Base-by-base conservation (phyloP, 768 basidiomycete species). In the Amanita rubescens region DNA sequence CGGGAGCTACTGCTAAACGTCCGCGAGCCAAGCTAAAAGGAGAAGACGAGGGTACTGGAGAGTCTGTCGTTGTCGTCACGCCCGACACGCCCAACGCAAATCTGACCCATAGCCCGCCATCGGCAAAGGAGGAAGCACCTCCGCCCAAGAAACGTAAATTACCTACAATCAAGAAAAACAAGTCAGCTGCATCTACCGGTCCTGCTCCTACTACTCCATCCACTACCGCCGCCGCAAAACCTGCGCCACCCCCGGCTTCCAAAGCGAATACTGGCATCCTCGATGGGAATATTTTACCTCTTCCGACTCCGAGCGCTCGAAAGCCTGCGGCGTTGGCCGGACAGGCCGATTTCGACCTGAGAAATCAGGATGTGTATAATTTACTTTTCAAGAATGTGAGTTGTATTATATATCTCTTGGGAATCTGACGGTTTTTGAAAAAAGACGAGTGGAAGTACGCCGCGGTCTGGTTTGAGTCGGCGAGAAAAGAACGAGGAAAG, bases 81-180 rank as follows among this genome's bases (percentile, higher is more conserved):
- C 25, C 49, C 9, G 49, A 51, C 14, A 38, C 34, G 12, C 48
- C 48, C 17, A 24, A 19, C 14, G 48, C 34, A 24, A 49, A 35
- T 38, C 33, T 38, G 10, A 38, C 35, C 37, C 48, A 49, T 22
- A 51, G 49, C 25, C 43, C 70, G 47, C 57, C 67, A 20, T 61
- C 57, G 17, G 56, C 57, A 37, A 70, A 69, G 32, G 71, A 71
- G 10, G 61, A 66, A 22, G 55, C 62, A 8, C 65, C 72, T 17
- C 69, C 71, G n/a, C 62, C 66, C n/a, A 84, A 79, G 71, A 85
- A 82, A 63, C 76, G 72, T 35, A 87, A 85, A 62, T 71, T 84
- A 19, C 82, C 84, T 0, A 68, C 77, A n/a, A 86, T 86, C 56
- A 85, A 78, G 71, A 85, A 85, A 69, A 80, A 72, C 65, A 84